Percentiles rank a stretch among this genome's conserved stretches.
Evolutionary conservation across 2,329 filamentous ascomycete species (phyloP).

Genomic region (Chrysoporthe austroafricana): DNA sequence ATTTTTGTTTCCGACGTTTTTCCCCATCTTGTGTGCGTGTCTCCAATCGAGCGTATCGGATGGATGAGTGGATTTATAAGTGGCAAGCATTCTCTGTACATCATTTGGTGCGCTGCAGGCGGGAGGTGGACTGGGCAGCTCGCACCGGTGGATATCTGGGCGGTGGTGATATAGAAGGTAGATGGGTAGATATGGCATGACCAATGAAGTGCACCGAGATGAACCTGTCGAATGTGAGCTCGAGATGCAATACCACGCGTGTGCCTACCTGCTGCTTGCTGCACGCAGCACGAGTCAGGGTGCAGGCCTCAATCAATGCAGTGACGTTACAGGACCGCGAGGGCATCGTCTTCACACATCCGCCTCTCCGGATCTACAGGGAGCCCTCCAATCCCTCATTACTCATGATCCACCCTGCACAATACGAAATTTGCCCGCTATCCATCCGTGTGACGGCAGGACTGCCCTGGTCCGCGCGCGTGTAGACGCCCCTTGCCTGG

Average conservation of each 20-base stretch:
- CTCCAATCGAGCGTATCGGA: background rate
- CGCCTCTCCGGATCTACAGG: too few species aligned
- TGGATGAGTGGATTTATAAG: background rate
- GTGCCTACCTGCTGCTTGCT: too few species aligned
- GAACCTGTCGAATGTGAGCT: background rate
- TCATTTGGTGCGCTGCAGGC: constrained; percentile 4
- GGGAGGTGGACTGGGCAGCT: background rate
- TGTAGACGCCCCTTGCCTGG: background rate
- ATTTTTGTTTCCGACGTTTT: background rate
- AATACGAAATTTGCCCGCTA: background rate
- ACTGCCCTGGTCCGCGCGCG: background rate
- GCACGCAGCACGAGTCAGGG: too few species aligned
- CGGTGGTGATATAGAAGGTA: constrained; percentile 5
- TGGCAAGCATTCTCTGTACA: constrained; percentile 18
- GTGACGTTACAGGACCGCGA: too few species aligned
- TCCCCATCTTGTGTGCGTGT: constrained; percentile 4
- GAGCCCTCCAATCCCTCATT: too few species aligned
- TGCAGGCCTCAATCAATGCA: too few species aligned
- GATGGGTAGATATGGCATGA: background rate
- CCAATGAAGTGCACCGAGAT: background rate
- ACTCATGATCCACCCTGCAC: background rate
- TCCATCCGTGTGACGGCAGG: background rate
- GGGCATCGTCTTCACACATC: too few species aligned
- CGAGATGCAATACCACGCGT: background rate
- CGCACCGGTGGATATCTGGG: constrained; percentile 2